Evolutionary conservation across 225 moss, liverwort and hornwort species (phyloP), one percentile per base, ranked within the genome.

Genomic region (Pleurozium schreberi): DNA sequence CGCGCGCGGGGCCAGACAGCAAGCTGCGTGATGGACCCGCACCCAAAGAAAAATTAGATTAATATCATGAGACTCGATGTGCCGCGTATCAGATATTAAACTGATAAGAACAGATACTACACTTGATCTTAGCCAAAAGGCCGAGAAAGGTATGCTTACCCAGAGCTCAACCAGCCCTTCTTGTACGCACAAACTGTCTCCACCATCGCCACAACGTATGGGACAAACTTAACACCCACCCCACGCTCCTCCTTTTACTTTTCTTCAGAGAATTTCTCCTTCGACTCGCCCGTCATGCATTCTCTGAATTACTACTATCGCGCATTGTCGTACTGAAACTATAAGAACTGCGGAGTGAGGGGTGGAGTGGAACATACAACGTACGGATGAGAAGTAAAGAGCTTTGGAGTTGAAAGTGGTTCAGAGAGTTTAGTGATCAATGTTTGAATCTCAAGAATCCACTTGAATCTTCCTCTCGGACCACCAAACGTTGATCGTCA

Each of bases 71-170:
- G 90, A 68, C 13, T 80, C 91, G 86, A 91, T 94, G 95, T 82
- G 77, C 91, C 92, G 91, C 92, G 88, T 95, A 92, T 92, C 95
- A 96, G 96, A 93, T 95, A 96, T 93, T 91, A 94, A 91, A 92
- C 96, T 95, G 94, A 95, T 93, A 94, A 94, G 93, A 95, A 94
- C 94, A 93, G 92, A 96, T 92, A 94, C 94, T 94, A 90, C 97
- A 91, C 93, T 95, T 93, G 93, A 94, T 94, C 93, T 94, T 93
- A 93, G 95, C 94, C 94, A 88, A 90, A 92, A 94, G 95, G 96
- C 95, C 93, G 92, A 95, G 95, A 92, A 95, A 93, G 92, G 89
- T 92, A 92, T 53, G 0, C 22, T 0, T 2, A 23, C 0, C 0
- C 6, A 3, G 0, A n/a, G 1, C 6, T 6, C 19, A 33, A 43